Evolutionary conservation across 495 filamentous ascomycete species (phyloP), one percentile per base, ranked within the genome.

Genomic region (Neurospora sp.): DNA sequence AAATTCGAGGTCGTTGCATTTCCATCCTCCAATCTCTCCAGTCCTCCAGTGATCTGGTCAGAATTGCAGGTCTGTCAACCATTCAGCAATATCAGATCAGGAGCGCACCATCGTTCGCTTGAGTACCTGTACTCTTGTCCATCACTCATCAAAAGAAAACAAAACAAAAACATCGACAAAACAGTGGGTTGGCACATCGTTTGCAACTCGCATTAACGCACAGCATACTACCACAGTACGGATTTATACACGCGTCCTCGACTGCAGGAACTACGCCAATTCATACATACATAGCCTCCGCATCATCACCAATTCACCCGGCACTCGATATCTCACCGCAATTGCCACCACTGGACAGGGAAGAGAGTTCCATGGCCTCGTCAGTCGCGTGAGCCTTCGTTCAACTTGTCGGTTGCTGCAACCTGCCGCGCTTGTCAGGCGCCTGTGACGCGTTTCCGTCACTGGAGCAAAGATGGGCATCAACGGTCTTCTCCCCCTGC

Each of bases 401-500:
- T 66, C 54, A 66, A 66, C 54, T 66, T 66, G 54, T 66, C 54
- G 54, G 54, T 66, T 37, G 54, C 27, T 66, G 54, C 54, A 35
- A 66, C 27, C 27, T 35, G 14, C 54, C 54, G 54, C 54, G 12
- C 27, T 66, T 66, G 54, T 35, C 11, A 37, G 27, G 54, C 23
- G 31, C 23, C 27, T 37, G 54, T 66, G 54, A 35, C 54, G 54
- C 54, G 54, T 66, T 66, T 35, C 7, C 23, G 54, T 66, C 54
- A 66, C 27, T 14, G 54, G 20, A 66, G 54, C 54, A 75, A 96
- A 35, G 54, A 66, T 66, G 54, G 54, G 54, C 3, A 66, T 66
- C 23, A 35, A 66, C 12, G 96, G 96, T 70, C 88, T 99, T 40
- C 88, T 98, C 42, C 93, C 93, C 69, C 86, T 97, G 62, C 91